Percentiles rank a stretch among this genome's conserved stretches.
Conservation (phyloP, 2,329 filamentous ascomycete species). For the Nannizziopsis arthrosporioides region DNA sequence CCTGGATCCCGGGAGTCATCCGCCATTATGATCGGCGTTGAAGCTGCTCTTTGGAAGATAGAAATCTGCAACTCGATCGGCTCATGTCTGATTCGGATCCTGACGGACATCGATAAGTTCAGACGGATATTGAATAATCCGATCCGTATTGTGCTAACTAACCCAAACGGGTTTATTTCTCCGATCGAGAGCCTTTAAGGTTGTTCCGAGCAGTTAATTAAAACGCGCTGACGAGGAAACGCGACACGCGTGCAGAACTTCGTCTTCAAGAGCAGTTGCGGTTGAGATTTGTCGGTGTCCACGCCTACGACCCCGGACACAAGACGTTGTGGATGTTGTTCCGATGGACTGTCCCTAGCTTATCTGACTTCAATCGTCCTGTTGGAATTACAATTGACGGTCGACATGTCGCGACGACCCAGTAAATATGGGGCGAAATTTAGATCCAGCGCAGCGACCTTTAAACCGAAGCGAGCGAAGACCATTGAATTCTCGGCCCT, state of each 20-base stretch:
- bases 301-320: too few relatives aligned
- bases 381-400: not conserved
- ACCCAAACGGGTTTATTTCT: not conserved
- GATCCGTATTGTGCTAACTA: not conserved
- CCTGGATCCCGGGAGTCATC: conserved; percentile 14
- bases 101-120: not conserved
- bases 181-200: not conserved
- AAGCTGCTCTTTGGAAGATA: not conserved
- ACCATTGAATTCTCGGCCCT: conserved; percentile 68
- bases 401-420: conserved; percentile 38
- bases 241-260: conserved; percentile 7
- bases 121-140: not conserved
- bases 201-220: conserved; percentile 5
- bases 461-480: conserved; percentile 48
- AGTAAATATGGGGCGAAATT: conserved; percentile 56
- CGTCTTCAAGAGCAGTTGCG: not conserved
- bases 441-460: conserved; percentile 33
- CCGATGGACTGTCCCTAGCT: conserved; percentile 1
- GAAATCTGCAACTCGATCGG: not conserved
- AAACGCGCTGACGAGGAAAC: conserved; percentile 3
- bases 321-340: not conserved
- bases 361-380: not conserved
- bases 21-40: conserved; percentile 10
- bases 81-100: not conserved
- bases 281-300: not conserved